These are phyloP conservation scores for Rhynchosporium agropyri DNA, from an alignment of 2,329 filamentous ascomycete genomes.

Conservation along the genomic window DNA sequence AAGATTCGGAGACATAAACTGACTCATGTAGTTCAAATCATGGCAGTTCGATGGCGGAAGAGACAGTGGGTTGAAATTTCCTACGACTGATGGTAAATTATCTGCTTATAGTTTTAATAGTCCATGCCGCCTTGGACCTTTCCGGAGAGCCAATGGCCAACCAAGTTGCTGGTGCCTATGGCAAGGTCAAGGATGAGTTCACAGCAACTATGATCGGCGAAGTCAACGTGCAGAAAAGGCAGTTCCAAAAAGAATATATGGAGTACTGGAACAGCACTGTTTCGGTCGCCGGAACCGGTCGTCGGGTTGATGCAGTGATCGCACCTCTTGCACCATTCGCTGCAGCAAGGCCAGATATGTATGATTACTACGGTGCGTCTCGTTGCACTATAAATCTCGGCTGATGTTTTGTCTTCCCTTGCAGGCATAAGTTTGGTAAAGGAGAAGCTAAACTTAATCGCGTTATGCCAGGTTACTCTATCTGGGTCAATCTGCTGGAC, in stretches of 20 bases:
- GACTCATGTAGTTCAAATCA: conserved; percentile 29
- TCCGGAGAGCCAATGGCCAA: conserved; percentile 55
- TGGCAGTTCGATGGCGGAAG: conserved; percentile 54
- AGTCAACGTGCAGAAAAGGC: conserved; percentile 54
- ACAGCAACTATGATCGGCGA: conserved; percentile 40
- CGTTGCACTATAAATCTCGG: neutral
- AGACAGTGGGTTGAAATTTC: conserved; percentile 42
- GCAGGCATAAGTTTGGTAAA: conserved; percentile 25
- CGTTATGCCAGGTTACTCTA: conserved; percentile 27
- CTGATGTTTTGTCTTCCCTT: conserved; percentile 17
- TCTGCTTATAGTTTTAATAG: conserved; percentile 22
- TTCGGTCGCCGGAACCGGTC: conserved; percentile 34
- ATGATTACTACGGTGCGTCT: conserved; percentile 45
- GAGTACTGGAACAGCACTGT: conserved; percentile 49
- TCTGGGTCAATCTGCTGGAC: conserved; percentile 54
- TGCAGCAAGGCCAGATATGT: conserved; percentile 49
- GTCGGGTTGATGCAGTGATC: conserved; percentile 58
- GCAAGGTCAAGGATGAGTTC: conserved; percentile 41
- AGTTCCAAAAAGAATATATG: conserved; percentile 60
- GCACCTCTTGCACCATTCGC: conserved; percentile 54
- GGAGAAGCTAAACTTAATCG: conserved; percentile 28
- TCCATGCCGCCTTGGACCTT: conserved; percentile 52
- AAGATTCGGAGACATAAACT: neutral
- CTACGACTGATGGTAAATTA: neutral
- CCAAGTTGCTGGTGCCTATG: conserved; percentile 31